phyloP scores from a whole-genome alignment of 257 asterid species.

The Sherardia arvensis region DNA sequence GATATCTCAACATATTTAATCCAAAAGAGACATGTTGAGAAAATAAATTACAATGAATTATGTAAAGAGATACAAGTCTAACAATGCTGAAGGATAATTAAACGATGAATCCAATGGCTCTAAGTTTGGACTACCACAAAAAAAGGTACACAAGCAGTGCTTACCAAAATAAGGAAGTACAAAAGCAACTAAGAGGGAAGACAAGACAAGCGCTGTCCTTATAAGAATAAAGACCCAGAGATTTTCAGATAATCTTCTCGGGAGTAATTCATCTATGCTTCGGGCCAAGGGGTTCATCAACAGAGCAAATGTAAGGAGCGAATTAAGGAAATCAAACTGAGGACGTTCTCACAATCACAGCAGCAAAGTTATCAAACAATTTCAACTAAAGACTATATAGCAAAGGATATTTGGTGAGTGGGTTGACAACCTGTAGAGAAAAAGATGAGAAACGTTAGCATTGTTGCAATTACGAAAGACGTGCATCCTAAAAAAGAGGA shows the following conservation, averaged over 20 bases:
- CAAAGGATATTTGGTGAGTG: slow-evolving; percentile 81
- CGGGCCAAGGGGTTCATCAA: slow-evolving; percentile 73
- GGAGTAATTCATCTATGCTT: slow-evolving; percentile 71
- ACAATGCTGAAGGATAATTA: background rate
- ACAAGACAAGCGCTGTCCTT: slow-evolving; percentile 55
- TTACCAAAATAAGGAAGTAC: slow-evolving; percentile 76
- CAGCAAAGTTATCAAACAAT: background rate
- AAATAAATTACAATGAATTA: background rate
- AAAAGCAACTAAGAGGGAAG: slow-evolving; percentile 63
- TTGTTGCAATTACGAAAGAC: background rate
- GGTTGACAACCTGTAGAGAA: slow-evolving; percentile 71
- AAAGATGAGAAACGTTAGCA: slow-evolving; percentile 7
- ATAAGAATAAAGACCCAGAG: slow-evolving; percentile 52
- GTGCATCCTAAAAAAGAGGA: background rate
- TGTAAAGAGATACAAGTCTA: background rate
- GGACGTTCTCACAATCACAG: background rate
- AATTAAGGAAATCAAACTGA: slow-evolving; percentile 35
- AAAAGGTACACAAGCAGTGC: background rate
- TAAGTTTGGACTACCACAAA: background rate
- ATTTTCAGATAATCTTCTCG: slow-evolving; percentile 30
- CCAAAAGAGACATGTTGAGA: background rate
- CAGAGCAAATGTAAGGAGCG: slow-evolving; percentile 46
- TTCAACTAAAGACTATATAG: background rate
- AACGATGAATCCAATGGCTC: background rate
- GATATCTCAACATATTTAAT: background rate